Percentiles rank a stretch among this genome's conserved stretches.
Evolutionary conservation across 768 basidiomycete genomes (phyloP).

Genomic region (Rhodosporidiobolus sp.): DNA sequence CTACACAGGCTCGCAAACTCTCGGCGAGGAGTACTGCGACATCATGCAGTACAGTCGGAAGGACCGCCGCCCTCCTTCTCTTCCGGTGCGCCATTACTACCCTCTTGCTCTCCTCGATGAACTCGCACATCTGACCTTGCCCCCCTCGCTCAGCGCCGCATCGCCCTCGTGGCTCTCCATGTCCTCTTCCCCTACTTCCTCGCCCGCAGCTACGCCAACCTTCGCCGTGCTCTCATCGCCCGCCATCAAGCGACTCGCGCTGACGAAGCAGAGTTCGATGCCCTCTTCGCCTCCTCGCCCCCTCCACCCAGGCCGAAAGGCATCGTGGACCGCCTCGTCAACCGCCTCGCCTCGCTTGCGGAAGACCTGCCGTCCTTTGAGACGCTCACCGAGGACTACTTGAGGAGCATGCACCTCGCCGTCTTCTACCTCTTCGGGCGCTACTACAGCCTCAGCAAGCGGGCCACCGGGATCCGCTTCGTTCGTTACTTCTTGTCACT

Average conservation of each 20-base stretch:
- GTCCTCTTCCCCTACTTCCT: conserved; percentile 42
- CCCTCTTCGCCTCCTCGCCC: conserved; percentile 24
- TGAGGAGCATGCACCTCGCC: conserved; percentile 43
- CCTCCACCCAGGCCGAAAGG: conserved; percentile 3
- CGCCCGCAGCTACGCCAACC: conserved; percentile 22
- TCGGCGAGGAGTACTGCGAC: conserved; percentile 46
- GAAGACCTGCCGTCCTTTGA: conserved; percentile 41
- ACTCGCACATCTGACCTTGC: not conserved
- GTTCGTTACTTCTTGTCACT: conserved; percentile 12
- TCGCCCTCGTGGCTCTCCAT: conserved; percentile 37
- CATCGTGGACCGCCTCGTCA: not conserved
- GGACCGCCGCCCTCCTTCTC: conserved; percentile 32
- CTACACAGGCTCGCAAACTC: conserved; percentile 42
- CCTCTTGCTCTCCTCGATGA: not conserved
- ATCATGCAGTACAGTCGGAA: conserved; percentile 40
- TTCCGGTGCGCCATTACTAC: conserved; percentile 7
- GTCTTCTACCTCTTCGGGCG: conserved; percentile 45
- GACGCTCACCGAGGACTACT: conserved; percentile 40
- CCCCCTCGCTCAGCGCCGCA: conserved; percentile 27
- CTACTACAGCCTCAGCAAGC: conserved; percentile 44
- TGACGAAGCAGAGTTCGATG: conserved; percentile 15
- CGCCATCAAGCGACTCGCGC: conserved; percentile 7
- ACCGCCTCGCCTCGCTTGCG: conserved; percentile 13
- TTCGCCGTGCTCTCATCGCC: conserved; percentile 21
- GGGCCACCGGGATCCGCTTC: conserved; percentile 36